These are phyloP conservation scores for Aplosporella prunicola DNA, from an alignment of 2,329 filamentous ascomycete genomes.

Conservation along the genomic window DNA sequence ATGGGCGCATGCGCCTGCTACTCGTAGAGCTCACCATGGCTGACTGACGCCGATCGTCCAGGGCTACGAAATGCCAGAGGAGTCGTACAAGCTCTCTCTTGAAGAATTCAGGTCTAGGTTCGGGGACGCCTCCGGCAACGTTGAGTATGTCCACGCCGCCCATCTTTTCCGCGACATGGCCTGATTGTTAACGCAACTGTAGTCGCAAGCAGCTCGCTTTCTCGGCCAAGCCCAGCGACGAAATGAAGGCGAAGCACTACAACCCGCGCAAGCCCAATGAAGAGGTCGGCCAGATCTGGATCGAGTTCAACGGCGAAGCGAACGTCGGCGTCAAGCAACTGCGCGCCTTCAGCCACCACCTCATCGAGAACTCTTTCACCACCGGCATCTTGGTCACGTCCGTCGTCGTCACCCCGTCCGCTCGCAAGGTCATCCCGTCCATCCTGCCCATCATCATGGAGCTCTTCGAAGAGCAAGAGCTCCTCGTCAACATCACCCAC, in stretches of 20 bases:
- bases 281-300: slow-evolving; percentile 80
- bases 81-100: slow-evolving; percentile 78
- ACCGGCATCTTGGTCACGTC: slow-evolving; percentile 86
- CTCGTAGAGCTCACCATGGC: background rate
- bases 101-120: slow-evolving; percentile 70
- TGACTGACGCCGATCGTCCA: slow-evolving; percentile 29
- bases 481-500: slow-evolving; percentile 95
- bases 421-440: slow-evolving; percentile 74
- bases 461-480: slow-evolving; percentile 89
- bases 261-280: slow-evolving; percentile 58
- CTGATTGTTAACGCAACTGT: slow-evolving; percentile 11
- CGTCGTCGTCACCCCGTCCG: slow-evolving; percentile 72
- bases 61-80: slow-evolving; percentile 88
- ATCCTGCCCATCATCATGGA: slow-evolving; percentile 76
- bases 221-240: slow-evolving; percentile 71
- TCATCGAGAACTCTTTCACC: slow-evolving; percentile 70
- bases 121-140: slow-evolving; percentile 60
- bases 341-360: slow-evolving; percentile 76
- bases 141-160: slow-evolving; percentile 52
- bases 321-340: slow-evolving; percentile 86
- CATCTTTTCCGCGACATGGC: background rate
- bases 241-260: slow-evolving; percentile 79
- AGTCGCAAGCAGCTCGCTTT: slow-evolving; percentile 82
- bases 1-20: too few species aligned
- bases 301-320: slow-evolving; percentile 79